Base-by-base conservation (phyloP, 2,329 filamentous ascomycete species). In the Fusarium sp. region DNA sequence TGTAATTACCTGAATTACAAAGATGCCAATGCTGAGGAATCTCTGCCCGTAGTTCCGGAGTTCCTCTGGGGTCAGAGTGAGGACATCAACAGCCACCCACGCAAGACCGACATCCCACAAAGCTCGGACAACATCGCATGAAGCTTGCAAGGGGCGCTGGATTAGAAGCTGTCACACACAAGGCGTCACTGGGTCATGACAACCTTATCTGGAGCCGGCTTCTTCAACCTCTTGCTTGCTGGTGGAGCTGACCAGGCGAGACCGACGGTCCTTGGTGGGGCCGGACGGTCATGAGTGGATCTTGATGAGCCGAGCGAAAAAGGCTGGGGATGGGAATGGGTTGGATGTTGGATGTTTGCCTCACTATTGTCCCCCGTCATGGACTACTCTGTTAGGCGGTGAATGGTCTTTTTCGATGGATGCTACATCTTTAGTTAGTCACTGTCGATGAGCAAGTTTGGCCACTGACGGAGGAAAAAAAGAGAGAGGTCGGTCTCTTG, bases 281-380 rank as follows among this genome's bases (percentile, higher is more conserved):
- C 27, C 27, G 47, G 47, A n/a, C 47, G 47, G 47, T 54, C 47
- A 54, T 54, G 27, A 54, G 47, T 54, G 47, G 47, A 54, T 54
- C 47, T 54, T 54, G 47, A 54, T 54, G 47, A 54, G 47, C 47
- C 27, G 47, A 54, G 47, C 47, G 47, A 31, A 54, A 54, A 54
- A 54, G 47, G 47, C 47, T 54, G 47, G 47, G 47, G 47, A 54
- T 54, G 31, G 31, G 31, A 13, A 34, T 54, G 31, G 47, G 47
- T 14, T 54, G 47, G 47, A 54, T 31, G 47, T 54, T 54, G 47
- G 47, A 54, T 31, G 47, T 54, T 54, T 54, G 47, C 47, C 47
- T 54, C 47, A 54, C 27, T 54, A n/a, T 31, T 31, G 5, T 50
- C 24, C 45, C 45, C 45, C 24, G 24, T 31, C 47, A 31, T 18